Base-by-base conservation (phyloP, 2,329 filamentous ascomycete genomes). In the Penicillium italicum region DNA sequence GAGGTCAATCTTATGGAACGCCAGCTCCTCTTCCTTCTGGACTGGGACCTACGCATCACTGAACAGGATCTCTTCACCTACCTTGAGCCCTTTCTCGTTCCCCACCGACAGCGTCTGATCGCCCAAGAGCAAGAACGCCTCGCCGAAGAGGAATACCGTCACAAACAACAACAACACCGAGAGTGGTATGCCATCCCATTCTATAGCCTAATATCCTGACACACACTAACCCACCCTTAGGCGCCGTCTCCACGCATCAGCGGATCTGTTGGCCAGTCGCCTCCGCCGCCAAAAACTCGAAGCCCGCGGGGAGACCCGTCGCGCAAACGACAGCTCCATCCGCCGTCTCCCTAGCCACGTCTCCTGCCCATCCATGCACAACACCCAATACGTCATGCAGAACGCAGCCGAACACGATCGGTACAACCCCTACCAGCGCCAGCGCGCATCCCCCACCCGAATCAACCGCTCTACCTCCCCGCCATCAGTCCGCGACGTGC, bases 1-100 rank as follows among this genome's bases (percentile, higher is more conserved):
- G 94, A 99, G 78, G 94, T 99, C 68, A 99, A 99, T 80, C 82
- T 97, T 60, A 99, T 99, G 94, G 94, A 99, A 83, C 95, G 96
- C 83, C 94, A 99, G 77, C 83, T 99, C 30, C 87, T 99, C 50
- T 94, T 91, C 79, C 84, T 99, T 41, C 82, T 99, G 43, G 90
- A 97, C 72, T 99, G 92, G 91, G 91, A 99, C 64, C 84, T 96
- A 58, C 84, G 90, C 64, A 91, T 99, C 69, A 86, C 82, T 40
- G 85, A 91, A 69, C 82, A 92, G 53, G 91, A 97, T 67, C 86
- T 99, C 41, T 91, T 96, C 79, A 81, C 80, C 63, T 90, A 96
- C 73, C 82, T 97, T 38, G 91, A 97, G 66, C 84, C 84, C 40
- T 97, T 97, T 81, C 83, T 99, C 42, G 86, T 86, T 33, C 93